Percentiles rank a stretch among this genome's conserved stretches.
Evolutionary conservation across 352 stramenopile species (phyloP).

Genomic region (Phytophthora aleatoria): DNA sequence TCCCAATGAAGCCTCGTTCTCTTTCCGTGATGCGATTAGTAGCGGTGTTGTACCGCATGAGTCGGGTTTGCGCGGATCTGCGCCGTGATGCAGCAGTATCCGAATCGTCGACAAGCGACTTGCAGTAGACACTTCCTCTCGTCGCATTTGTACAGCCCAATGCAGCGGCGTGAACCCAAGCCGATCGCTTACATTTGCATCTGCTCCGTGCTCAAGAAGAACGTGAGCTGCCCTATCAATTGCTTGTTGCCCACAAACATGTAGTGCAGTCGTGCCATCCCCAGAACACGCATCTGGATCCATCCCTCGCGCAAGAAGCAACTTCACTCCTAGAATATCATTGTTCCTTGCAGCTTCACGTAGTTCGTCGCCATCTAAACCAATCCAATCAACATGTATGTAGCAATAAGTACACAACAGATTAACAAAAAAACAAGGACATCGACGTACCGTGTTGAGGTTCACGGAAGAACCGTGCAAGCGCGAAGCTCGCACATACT

Average conservation of each 20-base stretch:
- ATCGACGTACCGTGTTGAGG: slow-evolving; percentile 61
- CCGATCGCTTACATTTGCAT: slow-evolving; percentile 61
- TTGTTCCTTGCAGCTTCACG: slow-evolving; percentile 77
- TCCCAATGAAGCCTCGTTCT: slow-evolving; percentile 62
- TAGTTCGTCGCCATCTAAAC: slow-evolving; percentile 75
- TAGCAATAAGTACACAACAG: slow-evolving; percentile 2
- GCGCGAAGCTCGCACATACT: slow-evolving; percentile 59
- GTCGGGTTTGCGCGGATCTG: slow-evolving; percentile 48
- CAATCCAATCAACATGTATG: slow-evolving; percentile 4
- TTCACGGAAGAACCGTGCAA: slow-evolving; percentile 72
- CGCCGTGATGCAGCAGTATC: slow-evolving; percentile 65
- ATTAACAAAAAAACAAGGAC: background rate
- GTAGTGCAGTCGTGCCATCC: slow-evolving; percentile 73
- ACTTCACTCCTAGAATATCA: slow-evolving; percentile 61
- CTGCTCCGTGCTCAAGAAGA: slow-evolving; percentile 67
- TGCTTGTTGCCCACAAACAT: slow-evolving; percentile 82
- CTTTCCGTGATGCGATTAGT: slow-evolving; percentile 68
- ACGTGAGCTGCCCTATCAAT: slow-evolving; percentile 57
- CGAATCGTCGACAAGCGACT: slow-evolving; percentile 79
- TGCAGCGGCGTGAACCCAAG: slow-evolving; percentile 80
- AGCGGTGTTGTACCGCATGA: slow-evolving; percentile 60
- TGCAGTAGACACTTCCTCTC: slow-evolving; percentile 66
- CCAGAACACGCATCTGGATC: slow-evolving; percentile 51
- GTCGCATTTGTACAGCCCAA: slow-evolving; percentile 82
- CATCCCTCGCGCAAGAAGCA: slow-evolving; percentile 65